Base-by-base conservation (phyloP, 2,329 filamentous ascomycete species). In the Claviceps sp. region DNA sequence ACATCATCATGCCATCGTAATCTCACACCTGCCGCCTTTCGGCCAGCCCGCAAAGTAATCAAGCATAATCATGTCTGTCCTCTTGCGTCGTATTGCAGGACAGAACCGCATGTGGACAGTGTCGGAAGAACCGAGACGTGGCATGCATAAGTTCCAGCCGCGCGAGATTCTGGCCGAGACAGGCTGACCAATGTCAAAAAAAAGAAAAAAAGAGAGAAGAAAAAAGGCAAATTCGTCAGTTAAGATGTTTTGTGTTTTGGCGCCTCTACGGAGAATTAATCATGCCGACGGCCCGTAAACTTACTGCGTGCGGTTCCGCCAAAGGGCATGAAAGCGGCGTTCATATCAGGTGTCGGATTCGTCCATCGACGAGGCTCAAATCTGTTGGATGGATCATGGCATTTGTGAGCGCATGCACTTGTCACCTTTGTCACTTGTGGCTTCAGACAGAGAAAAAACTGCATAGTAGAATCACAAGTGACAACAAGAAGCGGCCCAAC, bases 281-380 rank as follows among this genome's bases (percentile, higher is more conserved):
- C 26, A 30, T 30, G 26, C 26, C 26, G 7, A 30, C 26, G 8
- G 18, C 18, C 8, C 26, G 8, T 30, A 11, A 49, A 49, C 37
- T 14, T 50, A 50, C 40, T 22, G 16, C 48, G 38, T 14, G 38
- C 40, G 22, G 40, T 24, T 18, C 47, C 47, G 1, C 47, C 47
- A 49, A 49, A 49, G 16, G 47, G 47, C 47, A 49, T 42, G 20
- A 49, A 49, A 16, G 37, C 47, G n/a, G 37, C 47, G 13, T 49
- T 49, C 47, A 49, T 49, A 5, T 42, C 47, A 11, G 47, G 9
- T 16, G 47, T 49, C 7, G 47, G 38, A n/a, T 16, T 34, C 14
- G 24, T 24, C 47, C 47, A 49, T 42, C 47, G 47, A 24, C 30
- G 37, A 13, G 47, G 47, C 14, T 49, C 47, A 14, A 49, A 49